Evolutionary conservation across 1,284 basidiomycete species (phyloP).

Genomic region (Puccinia polysora): DNA sequence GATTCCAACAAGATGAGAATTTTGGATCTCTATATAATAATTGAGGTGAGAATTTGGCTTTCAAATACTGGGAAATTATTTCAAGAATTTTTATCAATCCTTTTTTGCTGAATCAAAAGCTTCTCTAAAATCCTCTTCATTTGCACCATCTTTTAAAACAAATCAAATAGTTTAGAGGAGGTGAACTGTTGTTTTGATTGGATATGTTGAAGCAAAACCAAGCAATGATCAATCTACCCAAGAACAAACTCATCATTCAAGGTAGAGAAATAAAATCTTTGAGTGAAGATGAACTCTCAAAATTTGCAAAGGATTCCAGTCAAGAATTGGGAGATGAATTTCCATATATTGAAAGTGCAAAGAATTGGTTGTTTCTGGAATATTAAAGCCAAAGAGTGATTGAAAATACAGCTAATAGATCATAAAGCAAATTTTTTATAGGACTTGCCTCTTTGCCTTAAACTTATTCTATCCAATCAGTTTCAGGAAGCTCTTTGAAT

Average conservation of each 20-base stretch:
- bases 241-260: constrained; percentile 80
- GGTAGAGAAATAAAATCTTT: constrained; percentile 79
- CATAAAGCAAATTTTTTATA: background rate
- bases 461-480: background rate
- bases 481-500: constrained; percentile 45
- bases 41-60: constrained; percentile 65
- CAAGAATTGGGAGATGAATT: constrained; percentile 45
- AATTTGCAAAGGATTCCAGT: constrained; percentile 60
- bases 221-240: constrained; percentile 85
- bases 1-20: constrained; percentile 90
- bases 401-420: constrained; percentile 26
- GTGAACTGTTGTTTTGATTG: constrained; percentile 91
- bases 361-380: background rate
- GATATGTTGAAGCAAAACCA: constrained; percentile 99
- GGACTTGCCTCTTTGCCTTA: background rate
- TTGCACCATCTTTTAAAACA: constrained; percentile 17
- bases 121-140: background rate
- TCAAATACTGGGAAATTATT: background rate
- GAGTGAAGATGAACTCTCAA: constrained; percentile 86
- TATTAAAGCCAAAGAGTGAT: constrained; percentile 8
- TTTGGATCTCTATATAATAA: constrained; percentile 72
- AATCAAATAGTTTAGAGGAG: constrained; percentile 66
- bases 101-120: background rate
- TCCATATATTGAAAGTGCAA: background rate
- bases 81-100: background rate